Evolutionary conservation across 73 alveolate species (phyloP).

Genomic region (Loxodes magnus): DNA sequence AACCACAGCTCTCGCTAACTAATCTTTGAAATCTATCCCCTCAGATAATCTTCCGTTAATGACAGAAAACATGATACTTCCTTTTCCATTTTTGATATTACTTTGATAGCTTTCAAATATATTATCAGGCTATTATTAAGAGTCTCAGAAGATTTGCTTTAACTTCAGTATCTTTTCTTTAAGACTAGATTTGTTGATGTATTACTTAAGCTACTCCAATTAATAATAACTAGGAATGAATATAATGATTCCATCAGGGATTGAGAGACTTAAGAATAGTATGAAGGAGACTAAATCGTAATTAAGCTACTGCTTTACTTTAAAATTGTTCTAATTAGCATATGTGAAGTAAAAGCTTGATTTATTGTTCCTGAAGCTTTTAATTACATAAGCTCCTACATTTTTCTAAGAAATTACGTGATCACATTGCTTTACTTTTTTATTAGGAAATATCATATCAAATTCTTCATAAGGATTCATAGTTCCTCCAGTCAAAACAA

Average conservation of each 20-base stretch:
- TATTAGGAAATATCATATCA: conserved; percentile 34
- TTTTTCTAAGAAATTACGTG: conserved; percentile 70
- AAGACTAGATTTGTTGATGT: conserved; percentile 8
- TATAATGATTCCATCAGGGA: conserved; percentile 69
- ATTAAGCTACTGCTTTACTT: conserved; percentile 21
- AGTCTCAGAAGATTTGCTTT: conserved; percentile 44
- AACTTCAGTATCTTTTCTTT: conserved; percentile 5
- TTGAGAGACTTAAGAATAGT: conserved; percentile 17
- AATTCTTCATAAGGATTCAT: conserved; percentile 80
- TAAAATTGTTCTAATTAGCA: conserved; percentile 24
- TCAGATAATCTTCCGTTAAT: conserved; percentile 91
- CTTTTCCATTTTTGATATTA: conserved; percentile 32
- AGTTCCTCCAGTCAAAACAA: conserved; percentile 83
- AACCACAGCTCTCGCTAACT: conserved; percentile 72
- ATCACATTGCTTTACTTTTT: conserved; percentile 42
- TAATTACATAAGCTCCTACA: conserved; percentile 31
- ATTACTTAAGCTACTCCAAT: conserved; percentile 40
- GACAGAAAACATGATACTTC: conserved; percentile 72
- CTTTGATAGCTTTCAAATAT: conserved; percentile 29
- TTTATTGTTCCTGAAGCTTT: conserved; percentile 19
- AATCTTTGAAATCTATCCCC: conserved; percentile 88
- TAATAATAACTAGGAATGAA: conserved; percentile 61
- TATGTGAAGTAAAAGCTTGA: conserved; percentile 37
- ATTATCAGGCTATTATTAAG: conserved; percentile 11
- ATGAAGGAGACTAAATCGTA: conserved; percentile 24